phyloP scores from a whole-genome alignment of 768 basidiomycete genomes.

The Lactifluus echinatus region DNA sequence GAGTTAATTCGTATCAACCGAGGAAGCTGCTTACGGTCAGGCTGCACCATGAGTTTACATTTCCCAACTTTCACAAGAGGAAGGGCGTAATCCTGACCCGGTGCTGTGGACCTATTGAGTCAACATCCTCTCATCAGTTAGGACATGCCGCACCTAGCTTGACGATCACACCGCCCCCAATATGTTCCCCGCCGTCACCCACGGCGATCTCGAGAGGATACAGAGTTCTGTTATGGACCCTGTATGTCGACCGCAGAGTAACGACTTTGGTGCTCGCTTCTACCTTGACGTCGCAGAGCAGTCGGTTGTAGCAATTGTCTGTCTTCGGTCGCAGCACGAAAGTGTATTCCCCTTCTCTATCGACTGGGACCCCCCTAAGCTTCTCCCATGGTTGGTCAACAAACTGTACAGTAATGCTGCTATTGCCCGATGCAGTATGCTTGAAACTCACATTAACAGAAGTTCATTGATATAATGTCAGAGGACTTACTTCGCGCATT shows the following conservation, averaged over 20 bases:
- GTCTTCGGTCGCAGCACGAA: conserved; percentile 77
- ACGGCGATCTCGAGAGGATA: conserved; percentile 89
- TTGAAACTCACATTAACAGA: conserved; percentile 21
- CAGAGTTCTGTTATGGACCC: conserved; percentile 82
- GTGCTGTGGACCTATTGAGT: conserved; percentile 35
- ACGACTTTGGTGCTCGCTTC: conserved; percentile 91
- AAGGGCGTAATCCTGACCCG: conserved; percentile 80
- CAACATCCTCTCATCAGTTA: neutral
- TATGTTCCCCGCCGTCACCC: conserved; percentile 78
- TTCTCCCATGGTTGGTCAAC: conserved; percentile 85
- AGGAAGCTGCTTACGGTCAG: conserved; percentile 63
- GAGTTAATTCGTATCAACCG: neutral
- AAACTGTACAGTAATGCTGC: conserved; percentile 80
- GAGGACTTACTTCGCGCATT: conserved; percentile 68
- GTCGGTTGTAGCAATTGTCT: conserved; percentile 65
- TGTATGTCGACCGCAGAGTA: conserved; percentile 86
- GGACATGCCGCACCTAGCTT: conserved; percentile 35
- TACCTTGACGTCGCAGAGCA: conserved; percentile 85
- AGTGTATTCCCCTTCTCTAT: conserved; percentile 85
- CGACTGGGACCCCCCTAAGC: conserved; percentile 80
- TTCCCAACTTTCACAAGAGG: conserved; percentile 86
- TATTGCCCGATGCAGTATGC: conserved; percentile 54
- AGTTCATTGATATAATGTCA: neutral
- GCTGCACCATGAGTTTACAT: conserved; percentile 76
- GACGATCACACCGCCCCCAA: conserved; percentile 72